Conservation (phyloP, 2,329 filamentous ascomycete genomes). For the Microsporum audouinii region DNA sequence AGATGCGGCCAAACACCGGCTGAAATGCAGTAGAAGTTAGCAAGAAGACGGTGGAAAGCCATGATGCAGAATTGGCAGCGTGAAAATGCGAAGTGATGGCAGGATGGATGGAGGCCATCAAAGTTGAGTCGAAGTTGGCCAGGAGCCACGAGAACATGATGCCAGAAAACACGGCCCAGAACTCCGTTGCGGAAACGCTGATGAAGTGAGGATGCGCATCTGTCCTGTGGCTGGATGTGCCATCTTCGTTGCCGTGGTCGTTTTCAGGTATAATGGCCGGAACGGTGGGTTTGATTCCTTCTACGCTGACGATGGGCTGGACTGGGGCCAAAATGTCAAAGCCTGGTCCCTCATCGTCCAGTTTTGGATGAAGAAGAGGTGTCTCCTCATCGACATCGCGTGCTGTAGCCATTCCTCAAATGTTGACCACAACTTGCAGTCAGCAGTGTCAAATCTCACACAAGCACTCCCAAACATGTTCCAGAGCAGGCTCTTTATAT, state of each 20-base stretch:
- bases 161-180: slow-evolving; percentile 52
- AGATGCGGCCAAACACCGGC: slow-evolving; percentile 61
- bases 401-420: background rate
- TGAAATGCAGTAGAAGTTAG: slow-evolving; percentile 67
- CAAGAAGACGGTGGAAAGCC: slow-evolving; percentile 69
- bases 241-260: background rate
- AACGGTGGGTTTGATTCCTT: slow-evolving; percentile 8
- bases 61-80: slow-evolving; percentile 66
- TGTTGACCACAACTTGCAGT: background rate
- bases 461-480: background rate
- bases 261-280: background rate
- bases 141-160: slow-evolving; percentile 48
- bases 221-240: background rate
- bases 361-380: background rate
- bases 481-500: background rate
- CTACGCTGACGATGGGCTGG: slow-evolving; percentile 10
- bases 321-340: slow-evolving; percentile 7
- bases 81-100: slow-evolving; percentile 72
- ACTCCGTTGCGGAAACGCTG: slow-evolving; percentile 35
- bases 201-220: slow-evolving; percentile 23
- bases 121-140: slow-evolving; percentile 59
- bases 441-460: background rate
- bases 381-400: background rate
- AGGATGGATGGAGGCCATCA: slow-evolving; percentile 72
- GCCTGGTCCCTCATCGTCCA: background rate